Base-by-base conservation (phyloP, 176 grass and related monocot species). In the Calamus simplicifolius region DNA sequence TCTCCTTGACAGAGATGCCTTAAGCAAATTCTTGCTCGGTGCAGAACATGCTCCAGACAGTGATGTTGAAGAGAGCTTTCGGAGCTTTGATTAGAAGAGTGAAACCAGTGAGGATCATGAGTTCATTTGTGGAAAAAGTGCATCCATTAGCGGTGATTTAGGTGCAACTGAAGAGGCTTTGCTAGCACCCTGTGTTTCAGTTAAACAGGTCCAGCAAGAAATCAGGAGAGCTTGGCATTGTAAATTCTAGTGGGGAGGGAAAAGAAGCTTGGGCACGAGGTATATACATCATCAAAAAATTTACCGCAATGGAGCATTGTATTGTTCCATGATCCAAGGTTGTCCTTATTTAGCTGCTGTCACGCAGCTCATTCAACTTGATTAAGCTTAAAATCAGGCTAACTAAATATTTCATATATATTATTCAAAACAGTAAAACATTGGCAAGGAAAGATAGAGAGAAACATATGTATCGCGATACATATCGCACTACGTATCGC, bases 121-220 rank as follows among this genome's bases (percentile, higher is more conserved):
- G 4, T 81, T 57, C 48, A 61, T 64, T 30, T 50, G 53, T 19
- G 50, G 16, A 63, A 69, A 79, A 67, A 63, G 26, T 60, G 63
- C 79, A 48, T 54, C 73, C 16, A 6, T 63, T 50, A 6, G 16
- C 25, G 67, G 26, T 48, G 68, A 62, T 51, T 59, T 27, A 12
- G 59, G 16, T 14, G 55, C 48, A 17, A 52, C 51, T 66, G 38
- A 71, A 57, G 71, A 98, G 78, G 70, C 79, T 98, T 27, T 89
- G 88, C 60, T 68, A 81, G 67, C 88, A 99, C 51, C 88, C 94
- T 0, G 94, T 99, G 62, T 93, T 99, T 56, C 88, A 99, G 18
- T 61, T 99, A 68, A 89, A 79, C 73, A 86, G 76, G 59, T 89
- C 85, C 61, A 65, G 80, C 73, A 99, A 85, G 71, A 85, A 99